A percentile compares a stretch with the other conserved stretches of the same genome.
These are phyloP conservation scores for Ceratobasidium theobromae DNA, from an alignment of 1,284 basidiomycete species.

Conservation along the genomic window DNA sequence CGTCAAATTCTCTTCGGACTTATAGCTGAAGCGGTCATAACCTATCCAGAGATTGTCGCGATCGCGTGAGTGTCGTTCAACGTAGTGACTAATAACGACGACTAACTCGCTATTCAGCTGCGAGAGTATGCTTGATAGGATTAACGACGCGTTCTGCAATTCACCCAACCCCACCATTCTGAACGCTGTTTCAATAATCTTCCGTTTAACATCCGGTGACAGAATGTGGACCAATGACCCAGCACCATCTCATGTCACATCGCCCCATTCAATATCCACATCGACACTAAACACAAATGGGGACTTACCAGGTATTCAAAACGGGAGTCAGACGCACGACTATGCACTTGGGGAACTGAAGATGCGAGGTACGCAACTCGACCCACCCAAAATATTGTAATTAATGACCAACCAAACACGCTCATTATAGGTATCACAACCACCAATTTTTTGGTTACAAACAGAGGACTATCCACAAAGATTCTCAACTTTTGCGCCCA, in stretches of 20 bases:
- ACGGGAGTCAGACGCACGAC: constrained; percentile 47
- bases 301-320: constrained; percentile 49
- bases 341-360: constrained; percentile 21
- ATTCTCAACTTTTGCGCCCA: constrained; percentile 26
- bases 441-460: constrained; percentile 22
- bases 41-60: constrained; percentile 72
- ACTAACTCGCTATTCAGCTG: constrained; percentile 54
- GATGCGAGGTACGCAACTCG: constrained; percentile 12
- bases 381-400: no score
- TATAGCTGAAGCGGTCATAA: constrained; percentile 69
- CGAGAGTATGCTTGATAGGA: constrained; percentile 73
- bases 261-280: constrained; percentile 52
- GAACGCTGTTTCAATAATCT: constrained; percentile 69
- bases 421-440: constrained; percentile 11
- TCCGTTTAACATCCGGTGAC: constrained; percentile 47
- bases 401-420: no score
- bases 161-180: constrained; percentile 74
- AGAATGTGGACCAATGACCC: constrained; percentile 27
- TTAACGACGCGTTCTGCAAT: constrained; percentile 73
- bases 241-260: constrained; percentile 37
- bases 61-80: constrained; percentile 59
- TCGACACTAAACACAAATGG: constrained; percentile 67
- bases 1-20: constrained; percentile 77
- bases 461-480: constrained; percentile 13
- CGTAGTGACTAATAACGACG: constrained; percentile 18